Base-by-base conservation (phyloP, 192 early-diverging fungal genomes). In the Gigaspora rosea region DNA sequence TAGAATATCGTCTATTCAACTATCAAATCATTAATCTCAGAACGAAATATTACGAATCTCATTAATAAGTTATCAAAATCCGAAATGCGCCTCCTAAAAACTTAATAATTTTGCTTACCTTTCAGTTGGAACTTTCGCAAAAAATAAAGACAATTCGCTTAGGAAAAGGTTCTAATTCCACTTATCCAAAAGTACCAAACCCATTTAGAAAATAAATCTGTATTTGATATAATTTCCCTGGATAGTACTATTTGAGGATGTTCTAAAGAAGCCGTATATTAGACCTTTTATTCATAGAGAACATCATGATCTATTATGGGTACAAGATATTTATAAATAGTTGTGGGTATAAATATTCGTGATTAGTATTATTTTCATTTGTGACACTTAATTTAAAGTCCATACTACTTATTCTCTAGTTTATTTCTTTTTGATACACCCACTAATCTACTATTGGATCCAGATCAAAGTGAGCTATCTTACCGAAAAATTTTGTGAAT, bases 321-420 rank as follows among this genome's bases (percentile, higher is more conserved):
- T 72, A 72, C 71, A 72, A 48, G 71, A 72, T 72, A 72, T 72
- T 72, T 72, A 72, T 72, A 72, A 72, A 72, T 35, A 54, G 12
- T 72, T 72, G 35, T 58, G 71, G 58, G 35, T 72, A 72, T 72
- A 72, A 72, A 72, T 72, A 57, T 67, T 67, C 3, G 41, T 5
- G 36, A 72, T 57, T 72, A 72, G 12, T 72, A 54, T 72, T 46
- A 67, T 67, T 67, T 67, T 33, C 41, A 46, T 67, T 67, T 67
- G 65, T 5, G 65, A 67, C 65, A 67, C 35, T 11, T 67, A 67
- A 67, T 11, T 67, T 41, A 47, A 46, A 41, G 41, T 41, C 41
- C 41, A 41, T 41, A 41, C 7, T 41, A 41, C 2, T 33, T 71
- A 52, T 52, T 54, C 6, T 71, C 54, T 71, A 71, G 69, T 71